A percentile compares a stretch with the other conserved stretches of the same genome.
Conservation (phyloP, 805 yeast genomes). For the Priceomyces carsonii region DNA sequence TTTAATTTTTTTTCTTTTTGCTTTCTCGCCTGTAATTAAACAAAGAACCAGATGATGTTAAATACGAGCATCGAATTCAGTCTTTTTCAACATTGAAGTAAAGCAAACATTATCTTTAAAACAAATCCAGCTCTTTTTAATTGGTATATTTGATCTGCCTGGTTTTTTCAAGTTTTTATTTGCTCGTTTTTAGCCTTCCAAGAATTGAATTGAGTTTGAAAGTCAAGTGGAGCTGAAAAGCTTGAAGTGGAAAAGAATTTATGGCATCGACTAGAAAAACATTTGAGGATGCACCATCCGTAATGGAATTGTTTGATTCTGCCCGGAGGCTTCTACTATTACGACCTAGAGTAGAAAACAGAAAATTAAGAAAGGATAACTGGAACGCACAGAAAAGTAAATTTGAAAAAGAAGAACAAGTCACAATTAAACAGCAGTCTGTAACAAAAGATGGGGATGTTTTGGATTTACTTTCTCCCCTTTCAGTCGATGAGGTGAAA, state of each 20-base stretch:
- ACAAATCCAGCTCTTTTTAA: too few species aligned
- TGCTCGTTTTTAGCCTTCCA: too few species aligned
- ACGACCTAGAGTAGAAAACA: constrained; percentile 40
- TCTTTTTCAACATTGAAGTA: too few species aligned
- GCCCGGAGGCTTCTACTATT: constrained; percentile 40
- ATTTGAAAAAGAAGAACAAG: constrained; percentile 2
- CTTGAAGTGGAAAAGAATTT: neutral
- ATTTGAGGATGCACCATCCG: constrained; percentile 27
- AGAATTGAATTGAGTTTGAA: too few species aligned
- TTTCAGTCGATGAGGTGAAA: constrained; percentile 37
- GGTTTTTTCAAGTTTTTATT: too few species aligned
- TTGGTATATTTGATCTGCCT: too few species aligned
- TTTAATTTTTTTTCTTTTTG: neutral
- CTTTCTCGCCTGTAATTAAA: neutral
- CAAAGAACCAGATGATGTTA: neutral
- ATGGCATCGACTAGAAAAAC: constrained; percentile 6
- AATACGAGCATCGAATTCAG: too few species aligned
- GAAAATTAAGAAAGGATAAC: constrained; percentile 37
- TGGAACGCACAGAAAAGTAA: constrained; percentile 24
- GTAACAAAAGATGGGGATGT: constrained; percentile 15
- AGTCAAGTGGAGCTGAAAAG: neutral
- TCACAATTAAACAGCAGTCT: neutral
- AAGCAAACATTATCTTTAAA: too few species aligned
- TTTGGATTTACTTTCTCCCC: constrained; percentile 41
- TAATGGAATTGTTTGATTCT: constrained; percentile 41